Percentiles rank a stretch among this genome's conserved stretches.
These are phyloP conservation scores for Globisporangium irregulare DNA, from an alignment of 352 stramenopile genomes.

Conservation along the genomic window DNA sequence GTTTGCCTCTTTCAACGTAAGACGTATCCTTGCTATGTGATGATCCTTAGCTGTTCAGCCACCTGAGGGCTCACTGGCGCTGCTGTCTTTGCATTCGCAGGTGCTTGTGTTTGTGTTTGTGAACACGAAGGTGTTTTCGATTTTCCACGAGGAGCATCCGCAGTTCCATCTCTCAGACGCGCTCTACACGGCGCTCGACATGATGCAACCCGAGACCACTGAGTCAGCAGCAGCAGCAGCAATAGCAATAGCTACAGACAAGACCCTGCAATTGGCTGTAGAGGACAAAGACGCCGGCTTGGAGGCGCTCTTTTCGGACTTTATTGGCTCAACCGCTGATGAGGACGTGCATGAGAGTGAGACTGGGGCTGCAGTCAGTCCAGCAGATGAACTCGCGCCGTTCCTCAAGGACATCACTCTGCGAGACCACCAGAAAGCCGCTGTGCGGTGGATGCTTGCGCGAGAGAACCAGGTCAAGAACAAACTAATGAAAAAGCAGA, in stretches of 20 bases:
- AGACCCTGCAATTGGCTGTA: background rate
- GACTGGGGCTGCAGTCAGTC: slow-evolving; percentile 16
- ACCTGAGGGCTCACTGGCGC: background rate
- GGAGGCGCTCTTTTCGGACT: slow-evolving; percentile 70
- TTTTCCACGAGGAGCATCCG: slow-evolving; percentile 56
- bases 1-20: slow-evolving; percentile 68
- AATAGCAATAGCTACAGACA: background rate
- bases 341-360: slow-evolving; percentile 3
- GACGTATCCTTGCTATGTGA: background rate
- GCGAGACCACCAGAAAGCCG: slow-evolving; percentile 79
- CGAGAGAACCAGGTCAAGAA: slow-evolving; percentile 49
- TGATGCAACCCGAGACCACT: slow-evolving; percentile 22
- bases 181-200: slow-evolving; percentile 58
- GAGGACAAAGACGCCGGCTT: slow-evolving; percentile 41
- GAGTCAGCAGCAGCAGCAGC: background rate
- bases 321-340: slow-evolving; percentile 30
- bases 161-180: slow-evolving; percentile 66
- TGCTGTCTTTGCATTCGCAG: slow-evolving; percentile 8
- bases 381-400: slow-evolving; percentile 36
- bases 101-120: slow-evolving; percentile 62
- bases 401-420: slow-evolving; percentile 68
- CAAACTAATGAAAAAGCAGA: slow-evolving; percentile 13
- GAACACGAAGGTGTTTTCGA: slow-evolving; percentile 49
- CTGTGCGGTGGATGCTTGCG: slow-evolving; percentile 86
- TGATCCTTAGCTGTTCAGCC: background rate